phyloP scores from a whole-genome alignment of 805 yeast genomes.

The Suhomyces emberorum region DNA sequence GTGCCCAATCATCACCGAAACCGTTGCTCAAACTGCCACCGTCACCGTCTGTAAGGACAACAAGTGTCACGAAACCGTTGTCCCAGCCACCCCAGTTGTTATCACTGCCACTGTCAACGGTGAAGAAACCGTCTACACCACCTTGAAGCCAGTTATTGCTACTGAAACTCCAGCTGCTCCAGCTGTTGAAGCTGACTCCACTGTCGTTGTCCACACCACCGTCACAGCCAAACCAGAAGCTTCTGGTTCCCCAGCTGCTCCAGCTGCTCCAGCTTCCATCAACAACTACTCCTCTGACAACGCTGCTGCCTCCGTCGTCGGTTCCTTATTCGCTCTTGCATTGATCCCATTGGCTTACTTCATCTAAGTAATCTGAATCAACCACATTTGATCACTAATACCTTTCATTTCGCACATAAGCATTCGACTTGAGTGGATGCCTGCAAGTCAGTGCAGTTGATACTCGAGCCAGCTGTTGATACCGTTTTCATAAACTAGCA shows the following conservation, averaged over 20 bases:
- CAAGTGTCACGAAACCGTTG: conserved; percentile 19
- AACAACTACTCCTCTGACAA: conserved; percentile 11
- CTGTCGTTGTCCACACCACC: conserved; percentile 3
- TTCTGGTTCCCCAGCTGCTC: conserved; percentile 2
- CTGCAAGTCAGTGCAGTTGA: not conserved
- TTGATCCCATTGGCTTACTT: conserved; percentile 32
- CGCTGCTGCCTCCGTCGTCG: conserved; percentile 9
- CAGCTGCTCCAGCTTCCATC: conserved; percentile 4
- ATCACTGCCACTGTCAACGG: conserved; percentile 34
- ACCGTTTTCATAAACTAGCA: too few relatives aligned
- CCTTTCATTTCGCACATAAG: not conserved
- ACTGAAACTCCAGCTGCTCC: not conserved
- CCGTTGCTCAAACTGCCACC: conserved; percentile 15
- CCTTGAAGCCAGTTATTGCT: conserved; percentile 7
- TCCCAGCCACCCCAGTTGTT: conserved; percentile 14
- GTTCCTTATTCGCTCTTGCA: conserved; percentile 25
- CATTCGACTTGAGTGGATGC: not conserved
- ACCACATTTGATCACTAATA: not conserved
- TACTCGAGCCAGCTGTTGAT: too few relatives aligned
- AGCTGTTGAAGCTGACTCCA: conserved; percentile 10
- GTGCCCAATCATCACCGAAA: conserved; percentile 25
- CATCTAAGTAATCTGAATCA: not conserved
- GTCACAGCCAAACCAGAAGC: conserved; percentile 4
- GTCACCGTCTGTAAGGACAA: conserved; percentile 28
- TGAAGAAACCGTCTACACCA: conserved; percentile 35